phyloP scores from a whole-genome alignment of 2,329 filamentous ascomycete genomes.

The Nemania sp. region DNA sequence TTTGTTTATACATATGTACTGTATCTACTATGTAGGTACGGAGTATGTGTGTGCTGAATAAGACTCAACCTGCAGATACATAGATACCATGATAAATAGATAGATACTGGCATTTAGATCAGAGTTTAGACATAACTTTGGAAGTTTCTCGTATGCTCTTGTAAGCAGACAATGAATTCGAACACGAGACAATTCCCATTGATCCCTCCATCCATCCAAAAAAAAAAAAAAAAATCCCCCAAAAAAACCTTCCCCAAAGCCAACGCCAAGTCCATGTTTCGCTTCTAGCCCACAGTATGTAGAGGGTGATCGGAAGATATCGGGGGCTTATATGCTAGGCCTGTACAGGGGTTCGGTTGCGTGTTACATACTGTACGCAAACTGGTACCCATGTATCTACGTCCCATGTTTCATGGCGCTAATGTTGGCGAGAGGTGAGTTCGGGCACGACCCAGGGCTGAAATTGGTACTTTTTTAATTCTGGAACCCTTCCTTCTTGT shows the following conservation, averaged over 20 bases:
- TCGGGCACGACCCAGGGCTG: no score
- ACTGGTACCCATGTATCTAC: background rate
- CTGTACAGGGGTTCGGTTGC: conserved; percentile 25
- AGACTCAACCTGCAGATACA: no score
- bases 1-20: no score
- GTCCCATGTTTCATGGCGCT: conserved; percentile 11
- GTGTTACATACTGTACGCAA: conserved; percentile 9
- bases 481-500: conserved; percentile 35
- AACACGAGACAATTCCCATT: no score
- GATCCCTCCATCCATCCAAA: conserved; percentile 15
- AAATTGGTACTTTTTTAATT: conserved; percentile 15
- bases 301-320: conserved; percentile 38
- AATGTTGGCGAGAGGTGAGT: background rate
- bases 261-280: conserved; percentile 24
- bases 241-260: conserved; percentile 19
- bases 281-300: conserved; percentile 18
- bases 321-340: conserved; percentile 34
- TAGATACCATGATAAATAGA: no score
- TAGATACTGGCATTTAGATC: no score
- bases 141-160: no score
- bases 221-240: no score
- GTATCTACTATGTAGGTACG: no score
- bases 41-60: no score
- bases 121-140: no score
- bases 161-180: no score